Conservation (phyloP, 768 basidiomycete species). For the Termitomyces sp. region DNA sequence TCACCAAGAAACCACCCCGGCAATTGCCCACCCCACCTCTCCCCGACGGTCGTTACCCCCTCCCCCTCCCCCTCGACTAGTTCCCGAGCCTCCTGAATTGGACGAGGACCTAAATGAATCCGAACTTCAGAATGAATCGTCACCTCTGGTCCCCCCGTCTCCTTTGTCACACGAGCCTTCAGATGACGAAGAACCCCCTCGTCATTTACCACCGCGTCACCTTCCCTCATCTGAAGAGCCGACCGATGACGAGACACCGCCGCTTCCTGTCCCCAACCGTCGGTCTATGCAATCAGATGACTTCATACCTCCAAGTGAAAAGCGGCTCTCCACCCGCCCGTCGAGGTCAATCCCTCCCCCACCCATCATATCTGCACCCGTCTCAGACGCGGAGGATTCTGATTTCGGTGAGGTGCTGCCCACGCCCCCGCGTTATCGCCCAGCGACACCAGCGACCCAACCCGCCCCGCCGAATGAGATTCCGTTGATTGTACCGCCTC, state of each 20-base stretch:
- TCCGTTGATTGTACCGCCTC: slow-evolving; percentile 20
- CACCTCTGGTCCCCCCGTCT: background rate
- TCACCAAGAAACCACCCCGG: background rate
- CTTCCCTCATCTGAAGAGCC: slow-evolving; percentile 7
- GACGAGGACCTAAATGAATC: slow-evolving; percentile 21
- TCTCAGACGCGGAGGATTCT: slow-evolving; percentile 26
- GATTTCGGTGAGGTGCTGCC: slow-evolving; percentile 33
- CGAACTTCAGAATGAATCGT: background rate
- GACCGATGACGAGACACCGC: slow-evolving; percentile 16
- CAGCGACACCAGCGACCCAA: slow-evolving; percentile 12
- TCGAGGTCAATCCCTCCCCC: slow-evolving; percentile 15
- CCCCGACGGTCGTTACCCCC: slow-evolving; percentile 13
- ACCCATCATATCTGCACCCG: slow-evolving; percentile 6
- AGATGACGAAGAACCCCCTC: slow-evolving; percentile 14
- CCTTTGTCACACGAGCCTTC: slow-evolving; percentile 1
- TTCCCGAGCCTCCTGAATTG: slow-evolving; percentile 24
- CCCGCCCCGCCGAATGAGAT: slow-evolving; percentile 13
- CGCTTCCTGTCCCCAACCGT: slow-evolving; percentile 18
- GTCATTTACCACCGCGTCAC: slow-evolving; percentile 12
- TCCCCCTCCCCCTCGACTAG: slow-evolving; percentile 22
- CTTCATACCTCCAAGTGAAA: background rate
- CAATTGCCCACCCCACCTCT: background rate
- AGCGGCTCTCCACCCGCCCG: slow-evolving; percentile 8
- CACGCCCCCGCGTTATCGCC: slow-evolving; percentile 22
- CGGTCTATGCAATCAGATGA: slow-evolving; percentile 7